These are phyloP conservation scores for Neurospora terricola DNA, from an alignment of 495 filamentous ascomycete genomes.

Conservation along the genomic window DNA sequence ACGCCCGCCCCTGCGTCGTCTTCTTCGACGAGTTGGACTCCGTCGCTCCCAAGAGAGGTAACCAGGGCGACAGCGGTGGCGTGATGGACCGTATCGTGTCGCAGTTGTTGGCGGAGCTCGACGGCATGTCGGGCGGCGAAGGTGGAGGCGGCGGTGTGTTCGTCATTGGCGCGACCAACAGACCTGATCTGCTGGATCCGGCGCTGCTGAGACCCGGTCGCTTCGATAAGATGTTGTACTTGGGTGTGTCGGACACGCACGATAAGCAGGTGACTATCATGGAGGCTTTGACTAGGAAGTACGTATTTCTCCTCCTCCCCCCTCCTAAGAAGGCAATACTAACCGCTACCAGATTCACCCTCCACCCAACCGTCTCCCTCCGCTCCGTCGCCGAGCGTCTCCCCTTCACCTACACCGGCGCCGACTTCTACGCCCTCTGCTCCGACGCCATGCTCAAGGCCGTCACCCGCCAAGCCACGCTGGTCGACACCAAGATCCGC, in stretches of 20 bases:
- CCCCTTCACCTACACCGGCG: slow-evolving; percentile 94
- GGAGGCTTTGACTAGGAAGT: slow-evolving; percentile 90
- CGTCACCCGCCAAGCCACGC: slow-evolving; percentile 77
- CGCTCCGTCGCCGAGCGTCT: slow-evolving; percentile 61
- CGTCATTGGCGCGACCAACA: slow-evolving; percentile 93
- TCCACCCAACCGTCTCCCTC: slow-evolving; percentile 67
- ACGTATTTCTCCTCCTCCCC: slow-evolving; percentile 22
- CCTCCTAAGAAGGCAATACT: background rate
- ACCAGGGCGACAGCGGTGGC: slow-evolving; percentile 94
- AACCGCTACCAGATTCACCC: slow-evolving; percentile 53
- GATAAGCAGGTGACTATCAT: slow-evolving; percentile 92
- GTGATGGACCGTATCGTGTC: slow-evolving; percentile 99
- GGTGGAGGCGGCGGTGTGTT: slow-evolving; percentile 80
- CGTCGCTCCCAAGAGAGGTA: slow-evolving; percentile 92
- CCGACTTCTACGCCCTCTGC: slow-evolving; percentile 92
- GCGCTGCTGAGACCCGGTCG: slow-evolving; percentile 83
- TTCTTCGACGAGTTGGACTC: slow-evolving; percentile 99
- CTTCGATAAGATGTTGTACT: slow-evolving; percentile 98
- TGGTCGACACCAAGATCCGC: slow-evolving; percentile 77
- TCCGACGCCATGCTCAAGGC: slow-evolving; percentile 98
- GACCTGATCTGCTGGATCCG: slow-evolving; percentile 86
- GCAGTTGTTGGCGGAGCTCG: slow-evolving; percentile 88
- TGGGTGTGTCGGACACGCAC: slow-evolving; percentile 93
- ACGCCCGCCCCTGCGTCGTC: slow-evolving; percentile 93
- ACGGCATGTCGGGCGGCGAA: slow-evolving; percentile 94